Base-by-base conservation (phyloP, 1,284 basidiomycete genomes). In the Naganishia liquefaciens region DNA sequence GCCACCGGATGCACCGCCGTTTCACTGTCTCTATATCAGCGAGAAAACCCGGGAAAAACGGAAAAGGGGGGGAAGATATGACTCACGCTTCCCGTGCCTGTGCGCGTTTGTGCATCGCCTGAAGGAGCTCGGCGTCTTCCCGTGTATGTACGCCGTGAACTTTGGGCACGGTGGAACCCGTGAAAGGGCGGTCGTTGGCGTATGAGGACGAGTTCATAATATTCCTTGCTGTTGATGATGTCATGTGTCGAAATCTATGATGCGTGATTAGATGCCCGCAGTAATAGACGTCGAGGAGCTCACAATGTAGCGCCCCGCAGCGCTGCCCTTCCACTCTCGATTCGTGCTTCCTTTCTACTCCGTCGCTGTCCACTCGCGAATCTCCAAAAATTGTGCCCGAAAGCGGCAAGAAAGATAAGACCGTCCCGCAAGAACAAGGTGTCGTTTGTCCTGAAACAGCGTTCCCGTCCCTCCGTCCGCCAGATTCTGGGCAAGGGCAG, bases 111-210 rank as follows among this genome's bases (percentile, higher is more conserved):
- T 51, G 49, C 49, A 51, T 15, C 15, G 49, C 17, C n/a, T 51
- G 49, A 19, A 51, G 49, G 49, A 51, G 28, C 28, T 51, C 49
- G 21, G 49, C 49, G 13, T 51, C 49, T 30, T 51, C 49, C 25
- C 25, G 25, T 6, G 49, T 51, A 27, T 51, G 28, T 4, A 51
- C 43, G 43, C 23, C 43, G 9, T 37, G 2, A 2, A 19, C 23
- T 46, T 46, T 46, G 9, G 43, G 43, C n/a, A 19, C n/a, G 13
- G n/a, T 46, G 17, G 23, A 19, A 13, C 33, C 33, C 33, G 33
- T 9, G 7, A 13, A 9, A 13, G 33, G 33, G 33, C 33, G 43
- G 43, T n/a, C 19, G n/a, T 19, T 2, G 43, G 10, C 13, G 23
- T 11, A 7, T 19, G 43, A 9, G 5, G 43, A 19, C 2, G 43